Base-by-base conservation (phyloP, 169 alveolate species). In the Miamiensis avidus region DNA sequence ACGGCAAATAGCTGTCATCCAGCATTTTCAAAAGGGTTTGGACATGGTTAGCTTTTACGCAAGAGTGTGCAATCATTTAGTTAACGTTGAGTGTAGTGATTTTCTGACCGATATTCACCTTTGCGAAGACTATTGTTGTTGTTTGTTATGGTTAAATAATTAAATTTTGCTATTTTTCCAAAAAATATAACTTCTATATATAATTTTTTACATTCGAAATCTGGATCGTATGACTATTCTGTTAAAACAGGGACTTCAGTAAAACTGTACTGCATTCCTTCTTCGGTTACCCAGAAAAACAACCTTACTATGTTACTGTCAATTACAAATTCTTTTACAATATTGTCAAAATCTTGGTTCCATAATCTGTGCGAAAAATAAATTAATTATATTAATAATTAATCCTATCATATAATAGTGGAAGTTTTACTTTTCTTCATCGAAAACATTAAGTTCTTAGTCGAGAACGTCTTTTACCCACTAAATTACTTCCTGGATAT, bases 1-100 rank as follows among this genome's bases (percentile, higher is more conserved):
- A 65, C 27, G 91, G 92, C 15, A 91, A 76, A 90, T 83, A 94
- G 25, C 86, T 83, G 72, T 90, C 86, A 79, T 91, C 92, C 96
- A 94, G 91, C 29, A 88, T 76, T 33, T 92, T 92, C 69, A 94
- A 84, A 29, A 94, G 75, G 34, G 91, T 88, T n/a, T 92, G 91
- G 1, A 94, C 81, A 30, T 91, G 91, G 72, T 89, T 91, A 32
- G 88, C 81, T 25, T 92, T 94, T 0, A 92, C 89, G n/a, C 75
- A 31, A 29, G 92, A 94, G 74, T 84, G 82, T 31, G 78, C 65
- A 0, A 92, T 78, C 33, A 76, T 25, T 81, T 27, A n/a, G 85
- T 85, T 30, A 94, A 87, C 32, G 30, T 79, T 31, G 79, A 29
- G 15, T 77, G 65, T 78, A 32, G 34, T 72, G 81, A 75, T 81